These are phyloP conservation scores for Hirsutella rhossiliensis DNA, from an alignment of 2,329 filamentous ascomycete species.

Conservation along the genomic window DNA sequence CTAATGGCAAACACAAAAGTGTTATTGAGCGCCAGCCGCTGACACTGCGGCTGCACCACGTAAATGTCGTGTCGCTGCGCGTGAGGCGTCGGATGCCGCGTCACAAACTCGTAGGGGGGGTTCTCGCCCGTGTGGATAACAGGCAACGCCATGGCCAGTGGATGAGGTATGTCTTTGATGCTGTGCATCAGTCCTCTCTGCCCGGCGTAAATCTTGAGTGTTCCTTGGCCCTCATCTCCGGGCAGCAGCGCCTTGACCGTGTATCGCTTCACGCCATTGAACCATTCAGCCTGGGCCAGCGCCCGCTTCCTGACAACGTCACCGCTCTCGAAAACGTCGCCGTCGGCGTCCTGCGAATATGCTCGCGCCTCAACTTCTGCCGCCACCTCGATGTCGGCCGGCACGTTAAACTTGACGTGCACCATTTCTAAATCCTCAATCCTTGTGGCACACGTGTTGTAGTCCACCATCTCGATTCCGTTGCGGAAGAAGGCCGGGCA, in stretches of 20 bases:
- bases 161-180: slow-evolving; percentile 90
- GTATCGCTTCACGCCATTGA: slow-evolving; percentile 75
- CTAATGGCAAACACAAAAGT: slow-evolving; percentile 95
- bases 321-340: slow-evolving; percentile 86
- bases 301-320: slow-evolving; percentile 78
- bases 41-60: slow-evolving; percentile 89
- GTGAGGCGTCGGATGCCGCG: slow-evolving; percentile 88
- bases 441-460: slow-evolving; percentile 75
- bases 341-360: slow-evolving; percentile 72
- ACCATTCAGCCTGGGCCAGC: slow-evolving; percentile 86
- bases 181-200: slow-evolving; percentile 95
- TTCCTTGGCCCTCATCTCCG: slow-evolving; percentile 79
- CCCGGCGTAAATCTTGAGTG: slow-evolving; percentile 85
- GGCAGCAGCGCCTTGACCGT: slow-evolving; percentile 88
- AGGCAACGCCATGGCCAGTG: slow-evolving; percentile 79
- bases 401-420: slow-evolving; percentile 79
- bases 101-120: slow-evolving; percentile 85
- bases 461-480: slow-evolving; percentile 67
- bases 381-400: slow-evolving; percentile 78
- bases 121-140: slow-evolving; percentile 87
- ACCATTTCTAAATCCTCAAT: slow-evolving; percentile 91
- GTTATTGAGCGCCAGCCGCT: slow-evolving; percentile 80
- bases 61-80: slow-evolving; percentile 97
- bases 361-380: slow-evolving; percentile 83
- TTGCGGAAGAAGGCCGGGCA: slow-evolving; percentile 85